Evolutionary conservation across 2,329 filamentous ascomycete genomes (phyloP), one percentile per base, ranked within the genome.

Genomic region (Simplicillium aogashimaense): DNA sequence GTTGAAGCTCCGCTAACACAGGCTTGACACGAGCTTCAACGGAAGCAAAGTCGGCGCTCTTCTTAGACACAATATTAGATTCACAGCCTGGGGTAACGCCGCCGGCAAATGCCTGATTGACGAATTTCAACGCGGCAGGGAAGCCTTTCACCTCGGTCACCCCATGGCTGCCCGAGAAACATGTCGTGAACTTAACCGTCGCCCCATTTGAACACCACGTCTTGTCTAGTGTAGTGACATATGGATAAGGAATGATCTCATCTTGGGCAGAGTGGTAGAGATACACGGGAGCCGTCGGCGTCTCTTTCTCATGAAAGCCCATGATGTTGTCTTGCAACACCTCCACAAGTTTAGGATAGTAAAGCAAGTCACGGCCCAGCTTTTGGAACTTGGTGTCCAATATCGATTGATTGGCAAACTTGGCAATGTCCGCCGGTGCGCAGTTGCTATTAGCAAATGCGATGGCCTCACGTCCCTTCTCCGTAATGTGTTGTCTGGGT

Each of bases 181-280:
- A 45, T 12, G 37, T 39, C 11, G 35, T 35, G 20, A 39, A 45
- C 4, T 25, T 33, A 13, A 45, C 43, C 8, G 29, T 36, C 3
- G 40, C 43, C 12, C 43, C 43, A 18, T 40, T 32, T 7, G 7
- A 35, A 28, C 43, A 45, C 43, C 43, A 45, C 8, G 29, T 15
- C 29, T 42, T 29, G 25, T 35, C 10, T 1, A 45, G 14, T 12
- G 14, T n/a, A 3, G 20, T 18, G 6, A 34, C 37, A 11, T 29
- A 28, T 4, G 13, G 3, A 13, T 35, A 45, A 16, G 40, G 40
- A 13, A 45, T 45, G 7, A 45, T 38, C 30, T 45, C 43, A n/a
- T 45, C 43, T 12, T 35, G 20, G 1, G 16, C 15, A 7, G 43
- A 36, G 14, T 45, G 43, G 35, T 45, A 45, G 7, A 45, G 25